Evolutionary conservation across 805 yeast species (phyloP).

Genomic region (Brettanomyces anomalus): DNA sequence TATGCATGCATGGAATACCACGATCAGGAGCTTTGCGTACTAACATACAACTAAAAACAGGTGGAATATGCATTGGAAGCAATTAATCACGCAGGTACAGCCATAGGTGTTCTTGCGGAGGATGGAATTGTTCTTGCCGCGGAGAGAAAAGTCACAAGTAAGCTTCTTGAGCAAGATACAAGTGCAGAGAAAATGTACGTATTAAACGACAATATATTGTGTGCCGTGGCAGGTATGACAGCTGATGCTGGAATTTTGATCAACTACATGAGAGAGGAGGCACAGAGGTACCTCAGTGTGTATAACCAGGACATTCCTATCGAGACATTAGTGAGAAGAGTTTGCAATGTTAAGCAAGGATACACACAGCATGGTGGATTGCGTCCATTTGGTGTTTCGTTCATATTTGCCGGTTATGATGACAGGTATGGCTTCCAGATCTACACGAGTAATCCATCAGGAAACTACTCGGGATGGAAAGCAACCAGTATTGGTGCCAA

Average conservation of each 20-base stretch:
- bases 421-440: slow-evolving; percentile 84
- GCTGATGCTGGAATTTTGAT: slow-evolving; percentile 93
- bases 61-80: slow-evolving; percentile 92
- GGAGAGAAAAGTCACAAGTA: slow-evolving; percentile 89
- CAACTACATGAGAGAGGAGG: slow-evolving; percentile 73
- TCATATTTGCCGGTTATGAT: slow-evolving; percentile 93
- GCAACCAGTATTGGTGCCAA: slow-evolving; percentile 97
- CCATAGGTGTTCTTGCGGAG: slow-evolving; percentile 64
- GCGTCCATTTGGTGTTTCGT: slow-evolving; percentile 96
- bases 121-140: slow-evolving; percentile 96
- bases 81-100: slow-evolving; percentile 75
- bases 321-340: slow-evolving; percentile 75
- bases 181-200: slow-evolving; percentile 88
- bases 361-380: slow-evolving; percentile 98
- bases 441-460: slow-evolving; percentile 93
- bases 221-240: slow-evolving; percentile 97
- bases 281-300: slow-evolving; percentile 77
- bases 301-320: slow-evolving; percentile 94
- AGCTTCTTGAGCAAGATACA: slow-evolving; percentile 87
- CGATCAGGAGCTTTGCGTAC: no score
- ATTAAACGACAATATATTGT: slow-evolving; percentile 57
- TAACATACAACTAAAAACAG: slow-evolving; percentile 17
- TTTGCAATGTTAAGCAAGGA: slow-evolving; percentile 94
- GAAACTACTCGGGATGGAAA: slow-evolving; percentile 97
- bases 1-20: not conserved